Evolutionary conservation across 441 rosid genomes (phyloP).

Genomic region (Hura crepitans): DNA sequence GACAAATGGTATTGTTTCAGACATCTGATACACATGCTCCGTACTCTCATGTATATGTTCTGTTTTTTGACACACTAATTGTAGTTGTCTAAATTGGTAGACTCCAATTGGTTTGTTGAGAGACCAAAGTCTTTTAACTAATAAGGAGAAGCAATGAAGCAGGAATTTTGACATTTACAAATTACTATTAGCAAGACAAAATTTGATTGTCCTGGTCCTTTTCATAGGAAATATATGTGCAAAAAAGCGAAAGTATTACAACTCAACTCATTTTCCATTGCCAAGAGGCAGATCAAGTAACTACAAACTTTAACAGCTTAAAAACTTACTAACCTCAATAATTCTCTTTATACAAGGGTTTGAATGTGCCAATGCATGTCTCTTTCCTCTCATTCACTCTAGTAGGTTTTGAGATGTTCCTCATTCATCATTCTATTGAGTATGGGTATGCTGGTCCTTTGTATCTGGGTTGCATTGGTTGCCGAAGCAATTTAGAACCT

Average conservation of each 20-base stretch:
- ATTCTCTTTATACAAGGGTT: background rate
- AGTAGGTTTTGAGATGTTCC: background rate
- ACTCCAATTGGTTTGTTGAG: background rate
- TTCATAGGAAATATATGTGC: background rate
- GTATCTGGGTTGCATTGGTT: background rate
- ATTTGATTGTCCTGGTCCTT: background rate
- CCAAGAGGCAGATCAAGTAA: background rate
- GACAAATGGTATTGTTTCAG: constrained; percentile 54
- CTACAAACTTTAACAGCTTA: background rate
- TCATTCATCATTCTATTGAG: background rate
- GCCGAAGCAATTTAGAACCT: background rate
- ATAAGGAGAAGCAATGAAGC: background rate
- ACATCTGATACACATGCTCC: background rate
- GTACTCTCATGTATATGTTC: background rate
- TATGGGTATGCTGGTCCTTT: background rate
- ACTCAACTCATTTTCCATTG: background rate
- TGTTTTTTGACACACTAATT: background rate
- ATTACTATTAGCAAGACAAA: background rate
- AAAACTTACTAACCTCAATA: background rate
- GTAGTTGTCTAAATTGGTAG: background rate
- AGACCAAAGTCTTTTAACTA: background rate
- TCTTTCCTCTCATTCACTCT: background rate
- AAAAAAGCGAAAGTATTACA: background rate
- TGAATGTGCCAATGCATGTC: too few relatives aligned
- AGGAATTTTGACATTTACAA: background rate